phyloP scores from a whole-genome alignment of 2,329 filamentous ascomycete species.

The Pseudocercospora fijiensis region DNA sequence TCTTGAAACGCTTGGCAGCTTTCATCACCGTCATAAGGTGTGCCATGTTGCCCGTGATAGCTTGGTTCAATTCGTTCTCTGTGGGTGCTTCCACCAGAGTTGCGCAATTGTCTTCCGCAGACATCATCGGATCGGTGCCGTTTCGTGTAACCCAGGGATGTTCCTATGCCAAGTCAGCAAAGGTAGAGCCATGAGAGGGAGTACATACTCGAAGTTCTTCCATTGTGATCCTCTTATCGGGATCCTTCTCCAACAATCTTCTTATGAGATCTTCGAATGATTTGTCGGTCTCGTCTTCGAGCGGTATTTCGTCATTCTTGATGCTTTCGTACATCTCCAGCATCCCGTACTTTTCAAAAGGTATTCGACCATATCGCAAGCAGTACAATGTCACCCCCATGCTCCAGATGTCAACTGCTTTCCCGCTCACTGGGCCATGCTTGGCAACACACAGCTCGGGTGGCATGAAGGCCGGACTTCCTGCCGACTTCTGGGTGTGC shows the following conservation, averaged over 20 bases:
- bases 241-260: constrained; percentile 79
- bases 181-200: background rate
- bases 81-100: constrained; percentile 80
- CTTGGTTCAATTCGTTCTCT: constrained; percentile 83
- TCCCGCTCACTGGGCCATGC: constrained; percentile 84
- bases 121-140: constrained; percentile 74
- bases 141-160: constrained; percentile 90
- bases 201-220: constrained; percentile 70
- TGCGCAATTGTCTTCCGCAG: constrained; percentile 81
- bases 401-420: constrained; percentile 93
- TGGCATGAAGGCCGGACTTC: constrained; percentile 90
- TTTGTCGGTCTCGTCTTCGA: constrained; percentile 64
- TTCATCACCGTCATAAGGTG: constrained; percentile 86
- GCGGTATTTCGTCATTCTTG: constrained; percentile 63
- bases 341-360: constrained; percentile 76
- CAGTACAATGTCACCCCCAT: constrained; percentile 97
- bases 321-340: constrained; percentile 90
- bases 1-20: constrained; percentile 86
- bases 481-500: constrained; percentile 88
- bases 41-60: constrained; percentile 86
- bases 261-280: constrained; percentile 73
- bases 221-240: constrained; percentile 79
- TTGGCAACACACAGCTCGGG: constrained; percentile 86
- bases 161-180: constrained; percentile 54
- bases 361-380: constrained; percentile 81